Evolutionary conservation across 176 grass and related monocot species (phyloP), one percentile per base, ranked within the genome.

Genomic region (Cymbopogon citratus): DNA sequence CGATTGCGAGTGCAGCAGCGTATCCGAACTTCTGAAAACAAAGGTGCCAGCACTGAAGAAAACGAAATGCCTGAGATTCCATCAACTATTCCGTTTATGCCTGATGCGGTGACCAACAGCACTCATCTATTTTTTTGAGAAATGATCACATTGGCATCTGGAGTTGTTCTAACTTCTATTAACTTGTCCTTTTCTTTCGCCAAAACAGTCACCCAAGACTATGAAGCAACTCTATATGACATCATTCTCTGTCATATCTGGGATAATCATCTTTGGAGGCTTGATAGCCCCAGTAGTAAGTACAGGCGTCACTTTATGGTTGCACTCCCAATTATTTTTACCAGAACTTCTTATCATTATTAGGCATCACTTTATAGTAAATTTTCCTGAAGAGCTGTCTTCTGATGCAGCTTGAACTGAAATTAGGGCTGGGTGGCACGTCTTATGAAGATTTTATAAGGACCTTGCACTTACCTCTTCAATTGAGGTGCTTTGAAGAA

Each of bases 381-480:
- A 7, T 71, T 16, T 75, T 73, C 60, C 44, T 66, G 38, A 76
- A 84, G 12, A 67, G 63, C 5, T 78, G 31, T 6, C 44, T 78
- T 51, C 57, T 49, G 12, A 63, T 79, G 66, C 78, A 98, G 92
- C 95, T 98, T 84, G 95, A 98, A 85, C 70, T 98, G 66, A 98
- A 94, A 89, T 78, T 98, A 65, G 95, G 95, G 3, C 80, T 98
- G 10, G 95, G 95, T 27, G 95, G 95, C 39, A 98, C 92, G 34
- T 92, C 92, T 54, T 98, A 98, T 82, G 92, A 89, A 89, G 92
- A 98, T 86, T 98, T 98, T 85, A 94, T 98, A 85, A 68, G 76
- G 52, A 93, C 64, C 41, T 31, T 94, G 38, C 92, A 98, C 59
- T 87, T 98, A 62, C 95, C 95, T 86, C 82, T 91, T 46, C 95